Evolutionary conservation across 2,329 filamentous ascomycete species (phyloP).

Genomic region (Colletotrichum musae): DNA sequence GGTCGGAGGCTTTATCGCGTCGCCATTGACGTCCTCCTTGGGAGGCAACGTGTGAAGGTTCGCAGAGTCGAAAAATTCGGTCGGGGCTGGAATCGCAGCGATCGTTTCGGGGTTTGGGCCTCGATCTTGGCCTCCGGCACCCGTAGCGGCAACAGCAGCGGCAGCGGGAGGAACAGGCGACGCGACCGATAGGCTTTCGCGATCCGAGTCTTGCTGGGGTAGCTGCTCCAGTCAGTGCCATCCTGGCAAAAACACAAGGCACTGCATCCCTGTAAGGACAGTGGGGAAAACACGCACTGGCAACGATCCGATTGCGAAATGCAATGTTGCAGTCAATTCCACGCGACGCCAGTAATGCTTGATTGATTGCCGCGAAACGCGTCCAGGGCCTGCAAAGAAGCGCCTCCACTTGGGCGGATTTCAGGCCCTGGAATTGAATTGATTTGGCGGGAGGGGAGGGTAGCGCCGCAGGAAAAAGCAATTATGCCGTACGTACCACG

Average conservation of each 20-base stretch:
- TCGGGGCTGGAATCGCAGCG: background rate
- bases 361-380: background rate
- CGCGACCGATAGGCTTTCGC: slow-evolving; percentile 25
- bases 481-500: slow-evolving; percentile 52
- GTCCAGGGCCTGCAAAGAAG: slow-evolving; percentile 20
- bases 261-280: slow-evolving; percentile 11
- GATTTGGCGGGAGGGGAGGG: too few relatives aligned
- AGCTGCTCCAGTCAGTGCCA: slow-evolving; percentile 39
- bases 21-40: slow-evolving; percentile 9
- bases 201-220: slow-evolving; percentile 33
- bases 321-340: slow-evolving; percentile 24
- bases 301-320: slow-evolving; percentile 33
- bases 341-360: slow-evolving; percentile 17
- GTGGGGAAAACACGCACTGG: slow-evolving; percentile 26
- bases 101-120: slow-evolving; percentile 7
- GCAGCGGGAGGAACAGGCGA: slow-evolving; percentile 21
- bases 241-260: slow-evolving; percentile 8
- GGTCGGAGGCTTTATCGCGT: slow-evolving; percentile 16
- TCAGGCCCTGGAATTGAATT: too few relatives aligned
- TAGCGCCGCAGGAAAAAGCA: slow-evolving; percentile 36
- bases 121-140: slow-evolving; percentile 14
- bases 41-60: background rate
- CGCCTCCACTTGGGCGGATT: slow-evolving; percentile 24
- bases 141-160: slow-evolving; percentile 23
- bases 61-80: background rate